Conservation (phyloP, 768 basidiomycete species). For the Lactarius vividus region DNA sequence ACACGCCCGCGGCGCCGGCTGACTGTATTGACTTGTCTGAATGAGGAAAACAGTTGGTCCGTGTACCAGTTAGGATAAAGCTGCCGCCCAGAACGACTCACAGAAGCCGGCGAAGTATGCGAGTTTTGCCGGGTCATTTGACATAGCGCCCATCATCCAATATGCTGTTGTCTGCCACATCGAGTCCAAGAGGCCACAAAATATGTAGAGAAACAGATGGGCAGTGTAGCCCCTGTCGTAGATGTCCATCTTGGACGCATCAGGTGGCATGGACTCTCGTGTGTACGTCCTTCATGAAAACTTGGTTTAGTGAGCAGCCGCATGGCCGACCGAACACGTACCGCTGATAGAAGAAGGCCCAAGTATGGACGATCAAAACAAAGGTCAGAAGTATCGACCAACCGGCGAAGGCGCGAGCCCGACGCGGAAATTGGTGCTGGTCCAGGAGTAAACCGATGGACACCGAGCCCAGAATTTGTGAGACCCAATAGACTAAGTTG, state of each 20-base stretch:
- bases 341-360: constrained; percentile 79
- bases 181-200: constrained; percentile 72
- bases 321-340: constrained; percentile 31
- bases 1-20: constrained; percentile 69
- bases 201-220: constrained; percentile 61
- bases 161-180: constrained; percentile 86
- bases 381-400: constrained; percentile 61
- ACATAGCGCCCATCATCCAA: constrained; percentile 85
- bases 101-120: constrained; percentile 82
- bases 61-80: neutral
- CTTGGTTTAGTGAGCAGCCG: constrained; percentile 1
- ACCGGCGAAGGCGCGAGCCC: constrained; percentile 66
- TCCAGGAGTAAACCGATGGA: constrained; percentile 71
- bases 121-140: constrained; percentile 75
- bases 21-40: constrained; percentile 72
- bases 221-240: constrained; percentile 51
- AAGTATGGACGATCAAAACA: constrained; percentile 68
- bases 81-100: constrained; percentile 38
- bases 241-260: constrained; percentile 56
- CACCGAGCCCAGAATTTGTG: constrained; percentile 75
- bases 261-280: constrained; percentile 44
- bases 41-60: constrained; percentile 27
- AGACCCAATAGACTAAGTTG: constrained; percentile 74
- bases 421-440: constrained; percentile 50
- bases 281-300: constrained; percentile 53